Evolutionary conservation across 495 filamentous ascomycete genomes (phyloP).

Genomic region (Lophiotrema nucula): DNA sequence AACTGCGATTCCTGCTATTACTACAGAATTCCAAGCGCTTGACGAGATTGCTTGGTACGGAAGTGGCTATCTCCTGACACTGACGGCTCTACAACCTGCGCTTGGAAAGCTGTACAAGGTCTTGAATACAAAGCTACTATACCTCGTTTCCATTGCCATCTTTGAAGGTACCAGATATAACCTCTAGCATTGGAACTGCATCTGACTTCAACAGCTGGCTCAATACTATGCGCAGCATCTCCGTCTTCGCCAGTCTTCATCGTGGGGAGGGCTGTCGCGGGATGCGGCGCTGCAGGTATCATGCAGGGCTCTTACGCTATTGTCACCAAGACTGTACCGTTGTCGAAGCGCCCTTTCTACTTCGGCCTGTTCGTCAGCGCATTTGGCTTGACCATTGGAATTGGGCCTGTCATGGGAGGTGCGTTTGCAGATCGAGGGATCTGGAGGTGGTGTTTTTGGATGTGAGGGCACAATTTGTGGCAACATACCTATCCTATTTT

Average conservation of each 20-base stretch:
- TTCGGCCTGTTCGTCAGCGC: slow-evolving; percentile 69
- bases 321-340: slow-evolving; percentile 70
- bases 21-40: slow-evolving; percentile 26
- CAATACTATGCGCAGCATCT: slow-evolving; percentile 75
- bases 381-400: slow-evolving; percentile 68
- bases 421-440: slow-evolving; percentile 44
- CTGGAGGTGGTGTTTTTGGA: slow-evolving; percentile 70
- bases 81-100: slow-evolving; percentile 62
- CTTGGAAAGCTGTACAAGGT: slow-evolving; percentile 79
- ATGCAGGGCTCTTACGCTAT: slow-evolving; percentile 84
- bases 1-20: slow-evolving; percentile 32
- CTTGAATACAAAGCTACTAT: slow-evolving; percentile 67
- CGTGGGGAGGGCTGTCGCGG: slow-evolving; percentile 78
- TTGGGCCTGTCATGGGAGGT: slow-evolving; percentile 41
- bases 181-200: neutral
- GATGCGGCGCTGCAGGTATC: slow-evolving; percentile 76
- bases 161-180: slow-evolving; percentile 60
- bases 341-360: slow-evolving; percentile 68
- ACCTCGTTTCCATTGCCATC: slow-evolving; percentile 65
- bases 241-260: slow-evolving; percentile 74
- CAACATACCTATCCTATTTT: neutral
- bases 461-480: slow-evolving; percentile 1
- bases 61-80: slow-evolving; percentile 23
- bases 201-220: slow-evolving; percentile 54
- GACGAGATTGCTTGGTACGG: slow-evolving; percentile 35